These are phyloP conservation scores for Iberis amara DNA, from an alignment of 441 rosid genomes.

Conservation along the genomic window DNA sequence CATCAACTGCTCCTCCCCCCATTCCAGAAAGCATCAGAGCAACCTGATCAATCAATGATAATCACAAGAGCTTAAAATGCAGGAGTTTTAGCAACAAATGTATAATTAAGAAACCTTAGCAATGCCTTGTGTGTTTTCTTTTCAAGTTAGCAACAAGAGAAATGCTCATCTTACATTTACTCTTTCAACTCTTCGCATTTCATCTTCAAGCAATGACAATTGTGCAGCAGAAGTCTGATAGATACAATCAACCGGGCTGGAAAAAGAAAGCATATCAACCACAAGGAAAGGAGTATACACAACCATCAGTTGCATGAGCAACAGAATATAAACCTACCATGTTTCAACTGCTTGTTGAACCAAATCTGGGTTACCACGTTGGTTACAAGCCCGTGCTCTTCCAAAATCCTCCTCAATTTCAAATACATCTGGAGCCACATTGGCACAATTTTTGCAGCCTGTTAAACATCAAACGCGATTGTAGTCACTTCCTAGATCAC, in stretches of 20 bases:
- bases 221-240: constrained; percentile 91
- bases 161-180: constrained; percentile 54
- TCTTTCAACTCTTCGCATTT: constrained; percentile 94
- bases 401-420: constrained; percentile 90
- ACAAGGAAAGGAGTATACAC: not conserved
- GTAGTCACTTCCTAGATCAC: too few species aligned
- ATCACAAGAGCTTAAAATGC: constrained; percentile 2
- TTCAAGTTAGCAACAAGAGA: constrained; percentile 9
- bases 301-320: constrained; percentile 8
- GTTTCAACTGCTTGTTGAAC: constrained; percentile 82
- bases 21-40: constrained; percentile 97
- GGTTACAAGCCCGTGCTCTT: constrained; percentile 79
- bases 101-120: not conserved
- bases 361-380: constrained; percentile 52
- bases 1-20: constrained; percentile 70
- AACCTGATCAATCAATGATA: constrained; percentile 54
- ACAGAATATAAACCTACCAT: constrained; percentile 42
- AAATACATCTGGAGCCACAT: constrained; percentile 63
- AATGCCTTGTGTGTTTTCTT: constrained; percentile 3
- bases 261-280: constrained; percentile 11
- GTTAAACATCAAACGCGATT: constrained; percentile 2
- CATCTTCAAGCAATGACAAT: constrained; percentile 90
- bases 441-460: constrained; percentile 98
- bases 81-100: not conserved
- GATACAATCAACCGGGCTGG: constrained; percentile 97